Evolutionary conservation across 1,284 basidiomycete species (phyloP).

Genomic region (Phylloboletellus chloephorus): DNA sequence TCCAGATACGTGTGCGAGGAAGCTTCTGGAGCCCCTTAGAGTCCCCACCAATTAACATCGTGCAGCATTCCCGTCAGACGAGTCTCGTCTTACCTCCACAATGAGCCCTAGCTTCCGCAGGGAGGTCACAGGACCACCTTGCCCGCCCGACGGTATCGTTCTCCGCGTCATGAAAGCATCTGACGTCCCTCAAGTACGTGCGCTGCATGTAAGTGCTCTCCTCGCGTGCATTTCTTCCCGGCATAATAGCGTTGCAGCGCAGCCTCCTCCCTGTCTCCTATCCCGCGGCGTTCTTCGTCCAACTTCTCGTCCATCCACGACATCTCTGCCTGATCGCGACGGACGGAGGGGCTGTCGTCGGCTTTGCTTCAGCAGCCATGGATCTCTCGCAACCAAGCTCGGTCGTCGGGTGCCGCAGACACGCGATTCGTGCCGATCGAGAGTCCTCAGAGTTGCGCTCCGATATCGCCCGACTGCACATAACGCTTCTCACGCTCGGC

Average conservation of each 20-base stretch:
- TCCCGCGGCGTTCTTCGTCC: constrained; percentile 48
- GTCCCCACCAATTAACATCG: constrained; percentile 13
- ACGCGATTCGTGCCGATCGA: constrained; percentile 6
- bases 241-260: constrained; percentile 26
- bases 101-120: constrained; percentile 13
- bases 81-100: not conserved
- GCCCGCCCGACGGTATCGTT: constrained; percentile 14
- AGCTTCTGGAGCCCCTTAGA: not conserved
- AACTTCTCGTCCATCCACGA: constrained; percentile 45
- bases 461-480: constrained; percentile 27
- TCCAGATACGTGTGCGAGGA: not conserved
- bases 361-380: constrained; percentile 46
- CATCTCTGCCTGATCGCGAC: constrained; percentile 48
- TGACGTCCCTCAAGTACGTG: constrained; percentile 39
- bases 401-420: not conserved
- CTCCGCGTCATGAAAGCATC: constrained; percentile 32
- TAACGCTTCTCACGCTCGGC: constrained; percentile 56
- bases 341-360: constrained; percentile 35
- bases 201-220: constrained; percentile 41
- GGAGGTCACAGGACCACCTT: not conserved
- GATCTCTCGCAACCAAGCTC: constrained; percentile 25
- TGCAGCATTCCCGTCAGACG: not conserved
- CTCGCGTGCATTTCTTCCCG: not conserved
- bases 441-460: constrained; percentile 6
- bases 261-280: constrained; percentile 44